These are phyloP conservation scores for Platanthera zijinensis DNA, from an alignment of 106 monocot species.

Conservation along the genomic window DNA sequence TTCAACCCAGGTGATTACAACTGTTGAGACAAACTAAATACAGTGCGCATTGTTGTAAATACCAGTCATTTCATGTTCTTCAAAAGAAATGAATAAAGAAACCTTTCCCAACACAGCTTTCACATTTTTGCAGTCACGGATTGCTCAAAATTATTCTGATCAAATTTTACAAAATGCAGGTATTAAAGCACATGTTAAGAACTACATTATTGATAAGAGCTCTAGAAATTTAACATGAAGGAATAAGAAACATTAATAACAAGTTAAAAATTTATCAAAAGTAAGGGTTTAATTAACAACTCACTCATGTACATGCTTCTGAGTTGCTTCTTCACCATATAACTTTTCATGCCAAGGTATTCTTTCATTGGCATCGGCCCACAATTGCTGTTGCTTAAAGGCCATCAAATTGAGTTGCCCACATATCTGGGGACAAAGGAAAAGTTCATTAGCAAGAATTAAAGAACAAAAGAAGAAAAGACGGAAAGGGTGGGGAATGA, in stretches of 20 bases:
- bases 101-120: not conserved
- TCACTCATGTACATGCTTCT: slow-evolving; percentile 97
- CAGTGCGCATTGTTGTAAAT: not conserved
- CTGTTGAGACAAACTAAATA: not conserved
- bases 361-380: slow-evolving; percentile 73
- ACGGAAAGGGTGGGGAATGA: not conserved
- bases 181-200: not conserved
- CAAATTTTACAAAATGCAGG: not conserved
- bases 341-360: slow-evolving; percentile 97
- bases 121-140: not conserved
- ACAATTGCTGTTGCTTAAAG: slow-evolving; percentile 74
- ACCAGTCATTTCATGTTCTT: not conserved
- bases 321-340: slow-evolving; percentile 89
- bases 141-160: not conserved
- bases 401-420: slow-evolving; percentile 73
- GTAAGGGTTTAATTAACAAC: slow-evolving; percentile 5
- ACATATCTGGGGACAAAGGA: slow-evolving; percentile 37
- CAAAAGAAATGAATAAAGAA: not conserved
- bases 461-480: not conserved
- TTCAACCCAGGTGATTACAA: not conserved
- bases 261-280: not conserved
- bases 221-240: not conserved
- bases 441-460: not conserved
- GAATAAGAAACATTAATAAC: not conserved
- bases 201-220: not conserved